These are phyloP conservation scores for Podospora appendiculata DNA, from an alignment of 495 filamentous ascomycete species.

Conservation along the genomic window DNA sequence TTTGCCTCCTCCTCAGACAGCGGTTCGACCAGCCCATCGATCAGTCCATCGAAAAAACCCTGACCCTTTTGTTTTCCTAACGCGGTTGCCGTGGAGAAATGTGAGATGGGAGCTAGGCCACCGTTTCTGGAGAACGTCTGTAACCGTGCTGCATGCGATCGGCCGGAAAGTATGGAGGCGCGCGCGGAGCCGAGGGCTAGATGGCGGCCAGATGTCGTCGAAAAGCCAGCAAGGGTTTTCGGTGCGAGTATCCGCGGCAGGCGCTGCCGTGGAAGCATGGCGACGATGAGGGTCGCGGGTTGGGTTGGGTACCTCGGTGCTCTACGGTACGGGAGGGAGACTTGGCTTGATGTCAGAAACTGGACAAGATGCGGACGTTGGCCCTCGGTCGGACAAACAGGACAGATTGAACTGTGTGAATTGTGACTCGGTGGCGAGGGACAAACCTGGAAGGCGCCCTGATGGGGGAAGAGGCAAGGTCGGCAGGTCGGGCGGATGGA, in stretches of 20 bases:
- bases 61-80: conserved; percentile 34
- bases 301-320: no score
- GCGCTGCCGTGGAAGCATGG: conserved; percentile 27
- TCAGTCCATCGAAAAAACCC: conserved; percentile 34
- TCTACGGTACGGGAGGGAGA: no score
- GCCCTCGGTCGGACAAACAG: neutral
- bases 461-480: no score
- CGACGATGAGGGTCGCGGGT: conserved; percentile 1
- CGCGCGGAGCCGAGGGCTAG: conserved; percentile 9
- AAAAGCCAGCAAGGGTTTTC: conserved; percentile 8
- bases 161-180: conserved; percentile 6
- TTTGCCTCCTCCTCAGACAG: conserved; percentile 41
- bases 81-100: conserved; percentile 31
- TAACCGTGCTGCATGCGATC: conserved; percentile 6
- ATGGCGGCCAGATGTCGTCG: conserved; percentile 6
- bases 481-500: no score
- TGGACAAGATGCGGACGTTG: conserved; percentile 2
- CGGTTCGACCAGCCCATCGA: conserved; percentile 32
- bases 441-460: no score
- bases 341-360: no score
- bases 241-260: conserved; percentile 17
- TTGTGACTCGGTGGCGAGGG: no score
- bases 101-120: conserved; percentile 12
- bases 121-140: conserved; percentile 10
- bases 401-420: no score